Conservation (phyloP, 345 rosid genomes). For the Rhodamnia argentea region DNA sequence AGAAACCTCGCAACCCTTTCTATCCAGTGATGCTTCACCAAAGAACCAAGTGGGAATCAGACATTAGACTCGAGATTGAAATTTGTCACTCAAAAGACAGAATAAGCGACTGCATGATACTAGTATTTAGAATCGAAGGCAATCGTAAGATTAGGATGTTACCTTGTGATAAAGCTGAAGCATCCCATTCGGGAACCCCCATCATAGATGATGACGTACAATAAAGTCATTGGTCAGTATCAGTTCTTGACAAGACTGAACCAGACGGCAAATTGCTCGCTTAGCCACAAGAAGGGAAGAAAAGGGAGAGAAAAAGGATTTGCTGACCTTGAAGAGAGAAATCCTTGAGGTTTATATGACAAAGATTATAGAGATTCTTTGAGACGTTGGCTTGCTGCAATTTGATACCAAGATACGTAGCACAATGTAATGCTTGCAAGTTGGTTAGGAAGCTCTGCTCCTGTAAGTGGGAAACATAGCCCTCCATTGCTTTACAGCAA, state of each 20-base stretch:
- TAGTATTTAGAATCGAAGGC: background rate
- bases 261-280: background rate
- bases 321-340: slow-evolving; percentile 53
- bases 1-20: background rate
- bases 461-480: slow-evolving; percentile 43
- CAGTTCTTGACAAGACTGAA: slow-evolving; percentile 3
- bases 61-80: background rate
- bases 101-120: background rate
- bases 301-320: background rate
- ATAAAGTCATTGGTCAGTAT: slow-evolving; percentile 1
- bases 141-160: background rate
- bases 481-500: slow-evolving; percentile 40
- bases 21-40: background rate
- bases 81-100: background rate
- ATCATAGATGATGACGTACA: slow-evolving; percentile 1
- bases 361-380: slow-evolving; percentile 36
- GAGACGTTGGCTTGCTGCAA: slow-evolving; percentile 34
- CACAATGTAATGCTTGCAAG: slow-evolving; percentile 55
- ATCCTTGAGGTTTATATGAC: slow-evolving; percentile 51
- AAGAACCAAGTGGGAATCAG: background rate
- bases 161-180: slow-evolving; percentile 26
- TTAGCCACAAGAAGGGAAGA: background rate
- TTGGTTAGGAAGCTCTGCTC: slow-evolving; percentile 51
- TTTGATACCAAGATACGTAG: slow-evolving; percentile 37
- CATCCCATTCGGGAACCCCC: slow-evolving; percentile 26